Conservation (phyloP, 2,329 filamentous ascomycete genomes). For the Lasiodiplodia sp. region DNA sequence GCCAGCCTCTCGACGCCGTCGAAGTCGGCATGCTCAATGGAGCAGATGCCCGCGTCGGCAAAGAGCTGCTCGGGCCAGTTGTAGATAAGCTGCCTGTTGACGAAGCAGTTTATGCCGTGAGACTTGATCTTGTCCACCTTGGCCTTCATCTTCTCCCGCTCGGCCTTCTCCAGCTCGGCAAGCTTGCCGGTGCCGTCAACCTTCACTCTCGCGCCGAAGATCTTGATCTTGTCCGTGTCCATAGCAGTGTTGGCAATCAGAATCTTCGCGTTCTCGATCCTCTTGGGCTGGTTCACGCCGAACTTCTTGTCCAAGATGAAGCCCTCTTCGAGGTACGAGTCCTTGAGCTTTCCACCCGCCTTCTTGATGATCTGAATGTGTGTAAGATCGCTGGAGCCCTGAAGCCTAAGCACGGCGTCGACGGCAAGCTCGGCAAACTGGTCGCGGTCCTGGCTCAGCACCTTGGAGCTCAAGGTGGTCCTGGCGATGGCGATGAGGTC, state of each 20-base stretch:
- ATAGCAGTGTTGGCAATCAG: slow-evolving; percentile 97
- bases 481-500: slow-evolving; percentile 90
- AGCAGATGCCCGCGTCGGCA: slow-evolving; percentile 95
- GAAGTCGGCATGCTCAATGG: slow-evolving; percentile 98
- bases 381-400: slow-evolving; percentile 89
- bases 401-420: slow-evolving; percentile 88
- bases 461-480: slow-evolving; percentile 97
- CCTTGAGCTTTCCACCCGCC: slow-evolving; percentile 93
- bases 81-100: slow-evolving; percentile 99
- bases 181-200: slow-evolving; percentile 95
- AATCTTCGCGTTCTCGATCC: slow-evolving; percentile 97
- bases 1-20: slow-evolving; percentile 96
- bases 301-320: slow-evolving; percentile 99
- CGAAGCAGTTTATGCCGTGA: slow-evolving; percentile 99
- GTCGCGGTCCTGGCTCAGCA: slow-evolving; percentile 89
- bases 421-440: slow-evolving; percentile 90
- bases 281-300: slow-evolving; percentile 97
- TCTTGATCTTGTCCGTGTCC: slow-evolving; percentile 99
- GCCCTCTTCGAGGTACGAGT: slow-evolving; percentile 96
- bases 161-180: slow-evolving; percentile 97
- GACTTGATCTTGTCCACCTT: slow-evolving; percentile 99
- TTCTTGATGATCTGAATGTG: slow-evolving; percentile 99
- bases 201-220: slow-evolving; percentile 96
- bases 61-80: slow-evolving; percentile 99
- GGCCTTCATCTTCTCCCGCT: slow-evolving; percentile 98